These are phyloP conservation scores for Aspergillus sp. DNA, from an alignment of 2,329 filamentous ascomycete species.

Conservation along the genomic window DNA sequence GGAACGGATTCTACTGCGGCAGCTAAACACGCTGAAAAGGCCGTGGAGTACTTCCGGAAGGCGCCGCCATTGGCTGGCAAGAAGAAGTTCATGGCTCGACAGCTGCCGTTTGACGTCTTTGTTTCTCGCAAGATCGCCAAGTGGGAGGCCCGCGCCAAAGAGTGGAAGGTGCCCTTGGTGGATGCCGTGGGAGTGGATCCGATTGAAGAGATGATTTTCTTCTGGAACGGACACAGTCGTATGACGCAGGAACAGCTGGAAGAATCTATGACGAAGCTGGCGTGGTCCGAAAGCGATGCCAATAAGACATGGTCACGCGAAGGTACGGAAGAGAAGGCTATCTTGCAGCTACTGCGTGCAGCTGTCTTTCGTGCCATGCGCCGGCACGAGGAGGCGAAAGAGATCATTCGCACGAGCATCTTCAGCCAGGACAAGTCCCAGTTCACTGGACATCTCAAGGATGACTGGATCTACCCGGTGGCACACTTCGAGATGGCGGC, in stretches of 20 bases:
- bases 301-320: conserved; percentile 56
- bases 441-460: conserved; percentile 55
- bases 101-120: conserved; percentile 87
- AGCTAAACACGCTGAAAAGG: conserved; percentile 60
- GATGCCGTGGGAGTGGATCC: conserved; percentile 83
- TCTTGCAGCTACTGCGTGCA: conserved; percentile 67
- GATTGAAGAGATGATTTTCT: conserved; percentile 85
- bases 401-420: conserved; percentile 63
- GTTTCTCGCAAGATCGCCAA: conserved; percentile 80
- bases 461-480: conserved; percentile 68
- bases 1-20: conserved; percentile 47
- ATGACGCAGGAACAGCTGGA: conserved; percentile 70
- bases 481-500: conserved; percentile 87
- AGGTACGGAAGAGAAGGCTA: conserved; percentile 61
- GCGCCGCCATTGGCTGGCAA: conserved; percentile 75
- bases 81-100: conserved; percentile 85
- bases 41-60: conserved; percentile 70
- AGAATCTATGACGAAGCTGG: conserved; percentile 62
- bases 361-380: conserved; percentile 67
- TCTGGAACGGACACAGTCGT: conserved; percentile 87
- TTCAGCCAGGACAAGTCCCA: conserved; percentile 57
- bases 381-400: conserved; percentile 65
- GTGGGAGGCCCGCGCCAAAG: conserved; percentile 77
- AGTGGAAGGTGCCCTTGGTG: conserved; percentile 66
- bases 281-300: conserved; percentile 67